These are phyloP conservation scores for Globisporangium nagaii DNA, from an alignment of 352 stramenopile species.

Conservation along the genomic window DNA sequence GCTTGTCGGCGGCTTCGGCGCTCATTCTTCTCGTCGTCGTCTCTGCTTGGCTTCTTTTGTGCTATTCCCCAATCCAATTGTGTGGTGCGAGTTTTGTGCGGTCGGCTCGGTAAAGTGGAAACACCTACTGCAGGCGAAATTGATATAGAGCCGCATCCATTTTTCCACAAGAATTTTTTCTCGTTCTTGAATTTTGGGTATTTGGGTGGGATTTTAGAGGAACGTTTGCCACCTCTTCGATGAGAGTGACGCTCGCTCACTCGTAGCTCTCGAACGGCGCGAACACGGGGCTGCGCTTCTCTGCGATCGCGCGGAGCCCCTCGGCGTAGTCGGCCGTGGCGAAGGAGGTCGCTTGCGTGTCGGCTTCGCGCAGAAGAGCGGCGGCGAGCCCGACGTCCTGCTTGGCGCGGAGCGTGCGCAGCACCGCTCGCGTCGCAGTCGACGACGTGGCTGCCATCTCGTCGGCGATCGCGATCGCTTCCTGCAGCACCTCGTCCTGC, in stretches of 20 bases:
- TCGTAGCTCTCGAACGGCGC: slow-evolving; percentile 35
- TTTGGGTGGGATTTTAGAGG: neutral
- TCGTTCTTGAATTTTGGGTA: neutral
- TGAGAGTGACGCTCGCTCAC: neutral
- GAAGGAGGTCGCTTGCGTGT: slow-evolving; percentile 81
- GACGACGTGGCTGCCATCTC: slow-evolving; percentile 59
- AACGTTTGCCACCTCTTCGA: neutral
- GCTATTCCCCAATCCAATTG: neutral
- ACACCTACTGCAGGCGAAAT: neutral
- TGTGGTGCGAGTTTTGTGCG: neutral
- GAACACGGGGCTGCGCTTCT: slow-evolving; percentile 65
- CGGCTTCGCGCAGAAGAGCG: slow-evolving; percentile 66
- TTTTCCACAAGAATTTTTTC: slow-evolving; percentile 10
- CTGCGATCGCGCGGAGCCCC: slow-evolving; percentile 64
- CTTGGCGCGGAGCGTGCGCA: slow-evolving; percentile 58
- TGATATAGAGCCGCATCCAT: neutral
- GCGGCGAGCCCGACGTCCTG: slow-evolving; percentile 60
- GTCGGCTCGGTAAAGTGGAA: no score
- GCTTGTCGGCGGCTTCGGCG: slow-evolving; percentile 58
- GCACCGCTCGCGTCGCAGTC: slow-evolving; percentile 57
- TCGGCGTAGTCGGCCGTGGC: slow-evolving; percentile 69
- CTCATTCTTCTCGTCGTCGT: slow-evolving; percentile 21
- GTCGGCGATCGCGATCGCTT: slow-evolving; percentile 46
- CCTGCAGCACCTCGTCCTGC: slow-evolving; percentile 33
- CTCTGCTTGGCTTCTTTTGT: neutral